Evolutionary conservation across 2,329 filamentous ascomycete species (phyloP).

Genomic region (Ophiocordyceps robertsii): DNA sequence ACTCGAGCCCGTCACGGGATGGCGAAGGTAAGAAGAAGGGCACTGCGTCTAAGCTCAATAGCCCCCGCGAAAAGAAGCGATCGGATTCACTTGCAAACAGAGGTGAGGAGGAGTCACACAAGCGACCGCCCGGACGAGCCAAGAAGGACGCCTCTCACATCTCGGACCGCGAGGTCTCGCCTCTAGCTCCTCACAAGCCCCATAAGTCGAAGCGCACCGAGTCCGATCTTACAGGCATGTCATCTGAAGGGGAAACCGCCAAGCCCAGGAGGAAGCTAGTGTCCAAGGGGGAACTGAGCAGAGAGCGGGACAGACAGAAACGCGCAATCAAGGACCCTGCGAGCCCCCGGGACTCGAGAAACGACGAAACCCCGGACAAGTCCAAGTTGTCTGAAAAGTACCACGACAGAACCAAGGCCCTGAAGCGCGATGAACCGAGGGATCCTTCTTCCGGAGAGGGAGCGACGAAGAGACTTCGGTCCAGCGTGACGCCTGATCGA

Average conservation of each 20-base stretch:
- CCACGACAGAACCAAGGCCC: constrained; percentile 44
- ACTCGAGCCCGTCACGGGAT: constrained; percentile 35
- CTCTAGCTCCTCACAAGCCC: constrained; percentile 31
- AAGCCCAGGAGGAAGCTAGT: constrained; percentile 51
- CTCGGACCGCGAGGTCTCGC: constrained; percentile 41
- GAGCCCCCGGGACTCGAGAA: constrained; percentile 35
- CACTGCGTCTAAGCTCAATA: constrained; percentile 20
- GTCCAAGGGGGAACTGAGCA: constrained; percentile 48
- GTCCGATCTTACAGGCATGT: constrained; percentile 35
- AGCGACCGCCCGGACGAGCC: constrained; percentile 37
- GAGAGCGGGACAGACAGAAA: constrained; percentile 43
- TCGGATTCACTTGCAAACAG: constrained; percentile 27
- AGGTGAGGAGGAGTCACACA: constrained; percentile 34
- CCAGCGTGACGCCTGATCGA: constrained; percentile 43
- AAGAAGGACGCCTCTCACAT: constrained; percentile 40
- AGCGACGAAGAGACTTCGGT: constrained; percentile 42
- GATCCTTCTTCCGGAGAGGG: constrained; percentile 39
- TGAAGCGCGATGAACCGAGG: constrained; percentile 48
- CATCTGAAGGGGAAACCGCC: constrained; percentile 41
- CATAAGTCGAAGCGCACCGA: constrained; percentile 39
- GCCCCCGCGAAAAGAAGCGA: constrained; percentile 35
- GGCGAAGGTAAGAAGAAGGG: constrained; percentile 29
- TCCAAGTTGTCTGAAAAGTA: constrained; percentile 37
- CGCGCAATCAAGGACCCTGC: constrained; percentile 38
- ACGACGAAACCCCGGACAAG: constrained; percentile 36